Conservation (phyloP, 106 monocot genomes). For the Dactylorhiza incarnata region DNA sequence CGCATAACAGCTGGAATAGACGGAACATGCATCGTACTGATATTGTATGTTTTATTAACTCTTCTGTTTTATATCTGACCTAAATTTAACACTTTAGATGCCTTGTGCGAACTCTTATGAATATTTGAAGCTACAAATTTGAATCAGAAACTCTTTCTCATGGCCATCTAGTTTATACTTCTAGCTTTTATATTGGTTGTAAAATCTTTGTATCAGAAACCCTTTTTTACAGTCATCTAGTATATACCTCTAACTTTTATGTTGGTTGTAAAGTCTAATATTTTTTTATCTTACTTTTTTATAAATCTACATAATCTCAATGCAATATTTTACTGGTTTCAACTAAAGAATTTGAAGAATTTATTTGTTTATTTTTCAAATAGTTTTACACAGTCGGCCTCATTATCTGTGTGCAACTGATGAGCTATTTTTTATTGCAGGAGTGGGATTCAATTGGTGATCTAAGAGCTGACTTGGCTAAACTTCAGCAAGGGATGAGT, state of each 20-base stretch:
- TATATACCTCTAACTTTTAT: neutral
- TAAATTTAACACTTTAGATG: neutral
- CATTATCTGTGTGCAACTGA: neutral
- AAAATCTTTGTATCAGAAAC: neutral
- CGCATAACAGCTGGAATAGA: constrained; percentile 55
- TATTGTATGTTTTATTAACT: constrained; percentile 38
- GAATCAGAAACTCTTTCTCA: neutral
- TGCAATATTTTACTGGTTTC: neutral
- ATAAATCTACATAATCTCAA: neutral
- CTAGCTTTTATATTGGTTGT: neutral
- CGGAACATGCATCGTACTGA: constrained; percentile 69
- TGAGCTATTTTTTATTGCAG: constrained; percentile 27
- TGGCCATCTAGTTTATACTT: neutral
- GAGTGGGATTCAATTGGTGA: constrained; percentile 73
- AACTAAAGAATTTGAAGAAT: neutral
- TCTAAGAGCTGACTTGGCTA: constrained; percentile 71
- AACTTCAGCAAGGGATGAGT: constrained; percentile 82
- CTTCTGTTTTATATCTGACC: neutral
- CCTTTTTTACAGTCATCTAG: neutral
- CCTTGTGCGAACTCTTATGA: neutral
- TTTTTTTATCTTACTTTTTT: neutral
- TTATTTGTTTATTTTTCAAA: constrained; percentile 1
- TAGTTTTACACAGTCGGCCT: neutral
- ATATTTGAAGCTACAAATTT: neutral
- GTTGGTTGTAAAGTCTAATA: neutral